Conservation (phyloP, 2,329 filamentous ascomycete species). For the Fusarium coicis region DNA sequence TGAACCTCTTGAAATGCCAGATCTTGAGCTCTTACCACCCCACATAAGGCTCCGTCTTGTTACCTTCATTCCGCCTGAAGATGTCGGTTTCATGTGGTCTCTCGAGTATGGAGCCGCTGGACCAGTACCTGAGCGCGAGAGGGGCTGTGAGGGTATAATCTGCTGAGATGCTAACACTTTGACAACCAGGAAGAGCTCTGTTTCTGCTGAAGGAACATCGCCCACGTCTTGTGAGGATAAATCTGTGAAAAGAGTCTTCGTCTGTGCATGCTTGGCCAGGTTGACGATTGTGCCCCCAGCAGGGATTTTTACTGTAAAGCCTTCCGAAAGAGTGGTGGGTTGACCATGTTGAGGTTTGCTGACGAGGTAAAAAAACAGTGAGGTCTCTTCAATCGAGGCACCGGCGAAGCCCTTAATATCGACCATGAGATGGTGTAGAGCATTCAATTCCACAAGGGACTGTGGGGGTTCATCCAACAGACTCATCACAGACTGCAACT, state of each 20-base stretch:
- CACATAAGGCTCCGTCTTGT: constrained; percentile 77
- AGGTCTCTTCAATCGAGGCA: constrained; percentile 78
- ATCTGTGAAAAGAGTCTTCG: constrained; percentile 89
- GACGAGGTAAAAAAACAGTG: constrained; percentile 81
- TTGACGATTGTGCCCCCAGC: constrained; percentile 76
- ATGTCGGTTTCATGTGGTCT: constrained; percentile 59
- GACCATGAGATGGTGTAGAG: constrained; percentile 83
- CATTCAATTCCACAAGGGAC: constrained; percentile 71
- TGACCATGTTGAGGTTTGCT: constrained; percentile 73
- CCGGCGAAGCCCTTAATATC: constrained; percentile 87
- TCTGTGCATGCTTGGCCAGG: constrained; percentile 71
- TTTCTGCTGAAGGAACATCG: constrained; percentile 69
- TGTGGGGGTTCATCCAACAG: constrained; percentile 85
- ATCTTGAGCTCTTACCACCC: constrained; percentile 67
- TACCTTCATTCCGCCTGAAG: constrained; percentile 62
- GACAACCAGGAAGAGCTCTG: constrained; percentile 84
- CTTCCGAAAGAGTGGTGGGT: constrained; percentile 80
- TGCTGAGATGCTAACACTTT: constrained; percentile 75
- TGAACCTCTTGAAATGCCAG: constrained; percentile 64
- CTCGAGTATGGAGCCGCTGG: constrained; percentile 55
- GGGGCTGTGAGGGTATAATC: constrained; percentile 57
- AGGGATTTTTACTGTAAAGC: constrained; percentile 81
- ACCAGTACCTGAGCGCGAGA: constrained; percentile 62
- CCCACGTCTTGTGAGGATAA: constrained; percentile 80
- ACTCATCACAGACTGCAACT: constrained; percentile 95